Evolutionary conservation across 1,284 basidiomycete genomes (phyloP).

Genomic region (Tilletiopsis washingtonensis): DNA sequence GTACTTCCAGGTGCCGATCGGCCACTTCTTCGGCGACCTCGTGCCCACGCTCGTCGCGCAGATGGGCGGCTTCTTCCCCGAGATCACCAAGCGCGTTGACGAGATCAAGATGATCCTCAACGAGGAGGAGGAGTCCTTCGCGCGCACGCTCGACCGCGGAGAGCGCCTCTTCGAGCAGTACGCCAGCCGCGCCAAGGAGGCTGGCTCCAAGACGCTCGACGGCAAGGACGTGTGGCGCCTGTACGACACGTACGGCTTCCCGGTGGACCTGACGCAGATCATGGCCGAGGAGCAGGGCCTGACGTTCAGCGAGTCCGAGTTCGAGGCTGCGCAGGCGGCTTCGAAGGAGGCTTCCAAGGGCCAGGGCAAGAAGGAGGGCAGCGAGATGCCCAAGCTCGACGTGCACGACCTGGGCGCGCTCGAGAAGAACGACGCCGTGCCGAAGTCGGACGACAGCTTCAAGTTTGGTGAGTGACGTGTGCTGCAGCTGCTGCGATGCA

Average conservation of each 20-base stretch:
- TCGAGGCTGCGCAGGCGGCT: slow-evolving; percentile 77
- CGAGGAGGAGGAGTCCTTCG: slow-evolving; percentile 95
- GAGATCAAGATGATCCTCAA: slow-evolving; percentile 93
- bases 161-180: slow-evolving; percentile 95
- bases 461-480: slow-evolving; percentile 71
- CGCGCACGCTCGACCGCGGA: slow-evolving; percentile 88
- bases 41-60: slow-evolving; percentile 81
- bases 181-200: slow-evolving; percentile 62
- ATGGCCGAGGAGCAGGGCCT: slow-evolving; percentile 94
- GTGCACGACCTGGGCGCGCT: slow-evolving; percentile 87
- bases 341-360: slow-evolving; percentile 86
- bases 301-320: slow-evolving; percentile 76
- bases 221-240: slow-evolving; percentile 94
- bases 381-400: slow-evolving; percentile 71
- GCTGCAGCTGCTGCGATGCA: not conserved
- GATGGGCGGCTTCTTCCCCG: slow-evolving; percentile 85
- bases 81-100: slow-evolving; percentile 71
- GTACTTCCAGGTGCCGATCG: slow-evolving; percentile 89
- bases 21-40: slow-evolving; percentile 87
- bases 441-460: slow-evolving; percentile 83
- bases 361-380: slow-evolving; percentile 60
- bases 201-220: slow-evolving; percentile 62
- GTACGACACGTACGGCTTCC: slow-evolving; percentile 98
- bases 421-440: slow-evolving; percentile 70
- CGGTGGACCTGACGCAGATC: slow-evolving; percentile 86